A percentile compares a stretch with the other conserved stretches of the same genome.
Conservation (phyloP, 352 stramenopile species). For the Globisporangium perplexum region DNA sequence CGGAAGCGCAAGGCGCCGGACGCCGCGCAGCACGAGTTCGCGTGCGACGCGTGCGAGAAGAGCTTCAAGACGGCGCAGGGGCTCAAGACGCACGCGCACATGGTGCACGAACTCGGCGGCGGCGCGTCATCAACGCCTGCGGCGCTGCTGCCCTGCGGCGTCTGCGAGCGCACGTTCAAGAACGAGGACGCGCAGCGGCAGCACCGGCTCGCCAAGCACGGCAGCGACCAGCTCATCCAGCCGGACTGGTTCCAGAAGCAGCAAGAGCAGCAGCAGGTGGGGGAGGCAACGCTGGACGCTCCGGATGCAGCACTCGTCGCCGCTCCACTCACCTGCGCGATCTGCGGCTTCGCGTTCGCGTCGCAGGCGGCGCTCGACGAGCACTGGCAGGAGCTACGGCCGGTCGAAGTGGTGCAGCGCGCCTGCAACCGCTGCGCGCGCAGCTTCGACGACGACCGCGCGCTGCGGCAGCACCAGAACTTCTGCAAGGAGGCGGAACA, state of each 20-base stretch:
- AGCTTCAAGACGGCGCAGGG: conserved; percentile 69
- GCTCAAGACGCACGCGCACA: conserved; percentile 72
- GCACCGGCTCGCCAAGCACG: conserved; percentile 78
- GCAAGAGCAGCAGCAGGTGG: conserved; percentile 9
- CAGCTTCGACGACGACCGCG: conserved; percentile 64
- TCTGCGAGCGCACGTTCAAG: conserved; percentile 64
- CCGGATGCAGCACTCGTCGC: too few relatives aligned
- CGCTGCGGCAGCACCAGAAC: conserved; percentile 73
- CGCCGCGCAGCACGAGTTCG: conserved; percentile 15
- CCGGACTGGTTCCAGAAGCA: conserved; percentile 70
- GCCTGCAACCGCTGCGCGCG: conserved; percentile 38
- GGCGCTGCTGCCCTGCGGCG: conserved; percentile 27
- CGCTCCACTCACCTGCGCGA: conserved; percentile 23
- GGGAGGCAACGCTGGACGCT: too few relatives aligned
- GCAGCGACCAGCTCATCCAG: conserved; percentile 63
- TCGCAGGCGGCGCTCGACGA: conserved; percentile 21
- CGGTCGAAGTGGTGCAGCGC: conserved; percentile 14
- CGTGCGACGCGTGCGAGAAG: conserved; percentile 49
- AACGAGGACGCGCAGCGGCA: conserved; percentile 71
- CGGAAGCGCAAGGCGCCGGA: conserved; percentile 34
- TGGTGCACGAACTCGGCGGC: conserved; percentile 73
- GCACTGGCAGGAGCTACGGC: conserved; percentile 37
- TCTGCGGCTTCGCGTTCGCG: conserved; percentile 30
- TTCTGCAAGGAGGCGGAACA: conserved; percentile 30
- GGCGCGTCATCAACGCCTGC: conserved; percentile 5